These are phyloP conservation scores for Russula virescens DNA, from an alignment of 768 basidiomycete species.

Conservation along the genomic window DNA sequence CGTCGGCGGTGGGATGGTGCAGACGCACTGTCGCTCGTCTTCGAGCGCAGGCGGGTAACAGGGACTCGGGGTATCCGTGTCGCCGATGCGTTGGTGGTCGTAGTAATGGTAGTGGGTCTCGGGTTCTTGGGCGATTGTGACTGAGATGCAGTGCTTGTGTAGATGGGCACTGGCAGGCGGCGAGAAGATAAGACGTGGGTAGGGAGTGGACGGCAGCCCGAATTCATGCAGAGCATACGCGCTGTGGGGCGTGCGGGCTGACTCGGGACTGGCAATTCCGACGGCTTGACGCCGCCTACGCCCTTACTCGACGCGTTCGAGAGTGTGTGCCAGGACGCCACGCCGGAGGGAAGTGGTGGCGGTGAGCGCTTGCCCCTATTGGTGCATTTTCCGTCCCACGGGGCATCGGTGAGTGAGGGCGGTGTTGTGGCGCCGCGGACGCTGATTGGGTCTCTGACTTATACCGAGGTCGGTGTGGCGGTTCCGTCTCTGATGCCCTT, in stretches of 20 bases:
- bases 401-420: neutral
- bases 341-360: neutral
- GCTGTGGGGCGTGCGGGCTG: neutral
- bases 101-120: no score
- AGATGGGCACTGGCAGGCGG: no score
- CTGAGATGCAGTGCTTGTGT: no score
- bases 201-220: slow-evolving; percentile 5
- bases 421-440: no score
- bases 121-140: no score
- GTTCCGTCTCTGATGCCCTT: neutral
- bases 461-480: neutral
- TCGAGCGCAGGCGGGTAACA: neutral
- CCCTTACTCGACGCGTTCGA: no score
- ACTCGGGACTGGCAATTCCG: neutral
- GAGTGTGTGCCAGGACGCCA: no score
- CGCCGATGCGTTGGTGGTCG: no score
- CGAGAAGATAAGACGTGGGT: neutral
- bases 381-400: neutral
- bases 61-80: no score
- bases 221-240: neutral
- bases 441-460: neutral
- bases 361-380: neutral
- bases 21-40: neutral
- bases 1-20: neutral
- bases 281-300: neutral